phyloP scores from a whole-genome alignment of 257 asterid genomes.

The Voacanga thouarsii region DNA sequence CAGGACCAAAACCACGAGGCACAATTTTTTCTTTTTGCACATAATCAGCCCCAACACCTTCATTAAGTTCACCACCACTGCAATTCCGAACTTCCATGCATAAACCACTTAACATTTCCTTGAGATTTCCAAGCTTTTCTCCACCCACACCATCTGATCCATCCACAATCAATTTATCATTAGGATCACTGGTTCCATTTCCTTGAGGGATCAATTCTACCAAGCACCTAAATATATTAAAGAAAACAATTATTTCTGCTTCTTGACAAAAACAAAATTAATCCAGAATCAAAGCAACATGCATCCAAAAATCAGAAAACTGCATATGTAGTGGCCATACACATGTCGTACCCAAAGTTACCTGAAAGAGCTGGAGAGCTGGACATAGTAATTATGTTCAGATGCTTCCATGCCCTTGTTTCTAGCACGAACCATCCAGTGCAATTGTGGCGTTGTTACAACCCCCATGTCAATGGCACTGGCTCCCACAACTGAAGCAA shows the following conservation, averaged over 20 bases:
- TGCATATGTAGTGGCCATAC: slow-evolving; percentile 1
- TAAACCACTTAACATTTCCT: slow-evolving; percentile 41
- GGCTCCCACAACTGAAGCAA: slow-evolving; percentile 61
- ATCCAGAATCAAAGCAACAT: not conserved
- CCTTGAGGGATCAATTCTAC: slow-evolving; percentile 63
- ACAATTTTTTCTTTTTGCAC: slow-evolving; percentile 92
- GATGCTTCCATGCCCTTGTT: slow-evolving; percentile 75
- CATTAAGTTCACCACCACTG: slow-evolving; percentile 83
- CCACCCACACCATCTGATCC: slow-evolving; percentile 98
- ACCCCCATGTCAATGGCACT: slow-evolving; percentile 64
- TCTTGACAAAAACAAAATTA: not conserved
- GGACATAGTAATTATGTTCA: slow-evolving; percentile 57
- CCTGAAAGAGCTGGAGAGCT: slow-evolving; percentile 73
- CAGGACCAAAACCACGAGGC: slow-evolving; percentile 69
- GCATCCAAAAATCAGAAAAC: not conserved
- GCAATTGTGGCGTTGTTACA: slow-evolving; percentile 90
- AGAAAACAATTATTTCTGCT: not conserved
- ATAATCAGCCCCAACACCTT: slow-evolving; percentile 94
- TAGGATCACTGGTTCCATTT: slow-evolving; percentile 22
- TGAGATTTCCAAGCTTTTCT: slow-evolving; percentile 63
- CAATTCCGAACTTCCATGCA: slow-evolving; percentile 68
- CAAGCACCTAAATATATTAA: slow-evolving; percentile 50
- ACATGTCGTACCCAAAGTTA: slow-evolving; percentile 25
- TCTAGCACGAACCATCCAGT: slow-evolving; percentile 90
- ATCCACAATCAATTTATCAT: slow-evolving; percentile 66